These are phyloP conservation scores for Corylus heterophylla DNA, from an alignment of 306 rosid genomes.

Conservation along the genomic window DNA sequence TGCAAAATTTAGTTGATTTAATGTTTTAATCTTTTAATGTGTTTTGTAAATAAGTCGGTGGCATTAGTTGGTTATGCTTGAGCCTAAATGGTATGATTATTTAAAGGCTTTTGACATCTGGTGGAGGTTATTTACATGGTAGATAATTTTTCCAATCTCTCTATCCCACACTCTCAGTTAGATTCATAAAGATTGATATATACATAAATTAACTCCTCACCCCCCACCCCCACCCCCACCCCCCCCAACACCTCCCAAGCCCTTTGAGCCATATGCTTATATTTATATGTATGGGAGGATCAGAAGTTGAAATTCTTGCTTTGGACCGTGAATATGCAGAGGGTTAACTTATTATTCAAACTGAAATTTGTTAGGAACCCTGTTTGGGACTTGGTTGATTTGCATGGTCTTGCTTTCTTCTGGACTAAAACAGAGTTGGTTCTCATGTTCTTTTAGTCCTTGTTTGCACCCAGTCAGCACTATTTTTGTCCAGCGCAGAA, in stretches of 20 bases:
- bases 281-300: no score
- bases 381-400: no score
- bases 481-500: neutral
- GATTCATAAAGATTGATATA: no score
- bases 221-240: no score
- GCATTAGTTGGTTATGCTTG: neutral
- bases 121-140: neutral
- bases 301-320: no score
- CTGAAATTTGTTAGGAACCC: no score
- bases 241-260: no score
- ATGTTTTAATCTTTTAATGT: neutral
- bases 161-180: no score
- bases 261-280: no score
- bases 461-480: neutral
- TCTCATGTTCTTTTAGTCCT: neutral
- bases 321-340: no score
- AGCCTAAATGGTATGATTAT: neutral
- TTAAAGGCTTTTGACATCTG: neutral
- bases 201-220: no score
- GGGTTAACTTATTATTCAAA: no score
- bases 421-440: neutral
- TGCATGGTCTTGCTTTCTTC: neutral
- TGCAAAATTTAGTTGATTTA: neutral
- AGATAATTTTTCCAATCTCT: neutral
- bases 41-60: neutral